A percentile compares a stretch with the other conserved stretches of the same genome.
These are phyloP conservation scores for Leersia perrieri DNA, from an alignment of 176 grass and related monocot species.

Conservation along the genomic window DNA sequence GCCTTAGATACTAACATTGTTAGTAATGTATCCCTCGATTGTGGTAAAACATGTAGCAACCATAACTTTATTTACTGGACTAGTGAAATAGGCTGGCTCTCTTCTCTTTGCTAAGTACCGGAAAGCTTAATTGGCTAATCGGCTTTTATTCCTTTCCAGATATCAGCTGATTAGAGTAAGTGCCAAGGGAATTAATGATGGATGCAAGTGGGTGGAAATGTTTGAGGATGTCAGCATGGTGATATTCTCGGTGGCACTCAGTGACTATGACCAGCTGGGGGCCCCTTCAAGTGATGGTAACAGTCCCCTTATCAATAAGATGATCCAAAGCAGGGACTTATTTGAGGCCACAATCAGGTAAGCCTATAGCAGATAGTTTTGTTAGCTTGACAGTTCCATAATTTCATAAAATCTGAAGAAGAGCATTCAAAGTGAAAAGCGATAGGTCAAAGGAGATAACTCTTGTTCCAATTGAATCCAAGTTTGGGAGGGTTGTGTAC, in stretches of 20 bases:
- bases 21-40: background rate
- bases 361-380: background rate
- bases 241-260: slow-evolving; percentile 80
- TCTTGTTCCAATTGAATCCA: background rate
- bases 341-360: slow-evolving; percentile 91
- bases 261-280: slow-evolving; percentile 73
- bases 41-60: background rate
- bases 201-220: slow-evolving; percentile 99
- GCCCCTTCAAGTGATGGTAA: slow-evolving; percentile 30
- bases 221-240: slow-evolving; percentile 91
- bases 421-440: background rate
- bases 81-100: background rate
- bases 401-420: background rate
- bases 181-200: slow-evolving; percentile 76
- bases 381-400: background rate
- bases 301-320: slow-evolving; percentile 67
- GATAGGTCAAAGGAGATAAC: background rate
- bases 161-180: slow-evolving; percentile 90
- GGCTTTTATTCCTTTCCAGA: slow-evolving; percentile 36
- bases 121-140: slow-evolving; percentile 11
- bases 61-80: background rate
- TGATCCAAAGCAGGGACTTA: slow-evolving; percentile 86
- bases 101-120: background rate
- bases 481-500: background rate
- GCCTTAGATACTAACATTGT: background rate